These are phyloP conservation scores for Beauveria brongniartii DNA, from an alignment of 2,329 filamentous ascomycete genomes.

Conservation along the genomic window DNA sequence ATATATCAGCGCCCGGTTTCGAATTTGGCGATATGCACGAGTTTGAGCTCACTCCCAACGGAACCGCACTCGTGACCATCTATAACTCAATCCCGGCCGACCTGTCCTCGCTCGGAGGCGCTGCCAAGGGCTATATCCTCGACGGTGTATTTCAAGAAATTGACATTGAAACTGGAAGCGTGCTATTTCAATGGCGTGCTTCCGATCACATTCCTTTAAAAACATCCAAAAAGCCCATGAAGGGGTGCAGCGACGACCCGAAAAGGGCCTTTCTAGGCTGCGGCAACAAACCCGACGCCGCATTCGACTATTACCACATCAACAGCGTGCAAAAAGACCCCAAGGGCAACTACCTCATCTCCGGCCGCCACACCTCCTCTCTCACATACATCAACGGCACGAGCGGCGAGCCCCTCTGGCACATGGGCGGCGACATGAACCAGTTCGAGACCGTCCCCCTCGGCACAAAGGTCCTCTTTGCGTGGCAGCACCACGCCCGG, in stretches of 20 bases:
- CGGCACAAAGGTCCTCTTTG: slow-evolving; percentile 27
- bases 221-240: neutral
- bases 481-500: slow-evolving; percentile 43
- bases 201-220: slow-evolving; percentile 16
- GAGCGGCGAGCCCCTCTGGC: slow-evolving; percentile 42
- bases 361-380: slow-evolving; percentile 36
- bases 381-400: slow-evolving; percentile 37
- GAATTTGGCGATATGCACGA: slow-evolving; percentile 30
- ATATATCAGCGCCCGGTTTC: slow-evolving; percentile 6
- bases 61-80: slow-evolving; percentile 29
- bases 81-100: slow-evolving; percentile 28
- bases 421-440: slow-evolving; percentile 38
- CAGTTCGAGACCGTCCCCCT: slow-evolving; percentile 23
- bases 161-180: slow-evolving; percentile 36
- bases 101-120: slow-evolving; percentile 22
- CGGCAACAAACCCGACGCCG: slow-evolving; percentile 18
- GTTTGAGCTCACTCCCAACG: slow-evolving; percentile 26
- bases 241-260: slow-evolving; percentile 12
- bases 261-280: slow-evolving; percentile 11
- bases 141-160: slow-evolving; percentile 31
- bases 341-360: slow-evolving; percentile 42
- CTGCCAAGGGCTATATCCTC: slow-evolving; percentile 16
- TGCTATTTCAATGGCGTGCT: slow-evolving; percentile 37
- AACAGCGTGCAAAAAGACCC: slow-evolving; percentile 44
- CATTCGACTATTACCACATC: slow-evolving; percentile 48